Evolutionary conservation across 352 stramenopile genomes (phyloP).

Genomic region (Phytopythium chamaehyphon): DNA sequence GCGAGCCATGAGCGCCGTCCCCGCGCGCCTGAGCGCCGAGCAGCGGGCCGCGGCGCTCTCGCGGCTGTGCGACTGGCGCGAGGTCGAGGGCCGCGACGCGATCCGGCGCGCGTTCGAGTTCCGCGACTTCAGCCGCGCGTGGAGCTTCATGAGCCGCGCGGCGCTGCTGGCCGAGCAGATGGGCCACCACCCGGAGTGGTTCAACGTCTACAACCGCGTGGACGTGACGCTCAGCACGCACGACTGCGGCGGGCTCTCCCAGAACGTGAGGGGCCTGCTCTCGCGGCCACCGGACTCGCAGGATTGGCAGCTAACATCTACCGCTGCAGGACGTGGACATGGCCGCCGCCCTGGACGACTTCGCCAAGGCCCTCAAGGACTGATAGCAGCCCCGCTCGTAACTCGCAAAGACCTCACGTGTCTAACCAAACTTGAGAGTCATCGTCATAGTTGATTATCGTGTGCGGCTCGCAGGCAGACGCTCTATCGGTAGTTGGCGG

Average conservation of each 20-base stretch:
- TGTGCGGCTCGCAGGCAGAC: too few species aligned
- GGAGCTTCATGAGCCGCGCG: conserved; percentile 72
- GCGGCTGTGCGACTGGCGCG: conserved; percentile 47
- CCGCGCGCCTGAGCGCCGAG: conserved; percentile 37
- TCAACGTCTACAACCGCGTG: conserved; percentile 98
- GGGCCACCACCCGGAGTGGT: conserved; percentile 98
- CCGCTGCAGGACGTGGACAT: conserved; percentile 49
- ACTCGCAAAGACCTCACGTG: too few species aligned
- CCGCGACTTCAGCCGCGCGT: conserved; percentile 78
- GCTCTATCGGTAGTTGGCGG: conserved; percentile 48
- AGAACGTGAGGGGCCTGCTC: conserved; percentile 55
- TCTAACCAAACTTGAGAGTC: too few species aligned
- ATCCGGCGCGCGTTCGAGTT: conserved; percentile 86
- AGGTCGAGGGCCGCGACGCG: conserved; percentile 61
- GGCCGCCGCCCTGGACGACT: conserved; percentile 74
- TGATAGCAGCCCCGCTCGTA: background rate
- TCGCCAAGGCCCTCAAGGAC: conserved; percentile 26
- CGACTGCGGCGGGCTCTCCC: conserved; percentile 91
- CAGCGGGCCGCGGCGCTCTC: conserved; percentile 38
- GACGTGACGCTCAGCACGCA: conserved; percentile 96
- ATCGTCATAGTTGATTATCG: too few species aligned
- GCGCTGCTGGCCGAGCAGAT: conserved; percentile 83
- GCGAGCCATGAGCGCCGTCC: conserved; percentile 22
- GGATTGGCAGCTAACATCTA: background rate
- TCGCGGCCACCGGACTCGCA: background rate